Base-by-base conservation (phyloP, 139 green algal genomes). In the Auxenochlorella pyrenoidosa region DNA sequence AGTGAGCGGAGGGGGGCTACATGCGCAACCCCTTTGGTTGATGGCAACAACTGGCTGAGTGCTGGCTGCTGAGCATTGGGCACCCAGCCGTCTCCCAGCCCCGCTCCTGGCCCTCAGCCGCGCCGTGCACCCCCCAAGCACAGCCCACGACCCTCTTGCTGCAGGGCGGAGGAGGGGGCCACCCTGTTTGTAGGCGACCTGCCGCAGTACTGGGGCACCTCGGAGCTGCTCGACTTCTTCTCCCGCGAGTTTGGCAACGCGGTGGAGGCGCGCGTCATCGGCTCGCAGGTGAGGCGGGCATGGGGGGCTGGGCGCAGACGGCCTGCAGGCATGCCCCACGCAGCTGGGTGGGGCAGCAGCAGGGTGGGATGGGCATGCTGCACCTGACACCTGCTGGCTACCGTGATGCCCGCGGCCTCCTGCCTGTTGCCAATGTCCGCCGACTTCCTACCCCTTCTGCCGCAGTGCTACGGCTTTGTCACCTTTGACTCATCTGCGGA, bases 131-230 rank as follows among this genome's bases (percentile, higher is more conserved):
- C 32, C 22, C 22, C 63, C 26, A 8, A 71, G 60, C 76, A 43
- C 32, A 18, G n/a, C n/a, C n/a, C n/a, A n/a, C n/a, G n/a, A n/a
- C n/a, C n/a, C n/a, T n/a, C n/a, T n/a, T 2, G 43, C 75, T 38
- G 59, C 16, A 66, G 30, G 38, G 63, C 43, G 21, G 70, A 41
- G 10, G 80, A 28, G 19, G 18, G 12, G 58, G 30, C 71, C 5
- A 91, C 84, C 18, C 85, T 95, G 72, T 95, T 95, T 92, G 89
- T 94, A 41, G 92, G 91, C 2, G 91, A 95, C 82, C 85, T 95
- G 26, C 92, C 92, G 24, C 82, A 79, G n/a, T 63, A 87, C 41
- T 95, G 88, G 84, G 66, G 75, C 58, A 83, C 54, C 30, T 68
- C 75, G 6, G 89, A 91, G 22, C 73, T 94, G 40, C 34, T 82